phyloP scores from a whole-genome alignment of 164 flowering plant genomes.

The Vitis rotundifolia region DNA sequence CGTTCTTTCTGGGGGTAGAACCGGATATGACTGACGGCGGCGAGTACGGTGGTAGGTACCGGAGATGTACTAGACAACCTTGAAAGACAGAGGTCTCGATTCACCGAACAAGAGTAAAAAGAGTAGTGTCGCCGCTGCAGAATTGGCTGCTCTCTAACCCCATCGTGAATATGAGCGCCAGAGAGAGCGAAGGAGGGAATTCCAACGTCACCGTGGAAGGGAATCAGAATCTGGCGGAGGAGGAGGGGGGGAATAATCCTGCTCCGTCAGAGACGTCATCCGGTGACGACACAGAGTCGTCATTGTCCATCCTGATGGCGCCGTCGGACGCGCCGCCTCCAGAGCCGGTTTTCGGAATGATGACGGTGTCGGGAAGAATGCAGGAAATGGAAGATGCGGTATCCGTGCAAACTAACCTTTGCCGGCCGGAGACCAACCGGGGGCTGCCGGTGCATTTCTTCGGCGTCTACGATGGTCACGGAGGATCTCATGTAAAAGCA shows the following conservation, averaged over 20 bases:
- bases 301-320: neutral
- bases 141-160: neutral
- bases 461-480: conserved; percentile 67
- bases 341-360: conserved; percentile 30
- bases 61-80: too few species aligned
- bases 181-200: conserved; percentile 1
- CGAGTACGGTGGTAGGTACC: too few species aligned
- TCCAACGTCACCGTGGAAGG: neutral
- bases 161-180: too few species aligned
- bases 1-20: neutral
- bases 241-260: neutral
- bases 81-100: too few species aligned
- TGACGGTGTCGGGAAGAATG: conserved; percentile 44
- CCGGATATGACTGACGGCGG: conserved; percentile 8
- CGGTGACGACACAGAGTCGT: conserved; percentile 8
- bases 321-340: neutral
- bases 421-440: conserved; percentile 21
- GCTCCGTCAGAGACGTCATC: conserved; percentile 6
- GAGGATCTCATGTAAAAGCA: conserved; percentile 51
- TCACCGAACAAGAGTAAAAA: too few species aligned
- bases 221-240: conserved; percentile 19
- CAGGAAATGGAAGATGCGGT: conserved; percentile 58
- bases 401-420: conserved; percentile 23
- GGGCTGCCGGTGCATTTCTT: conserved; percentile 46
- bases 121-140: conserved; percentile 39